These are phyloP conservation scores for Calonectria crousiana DNA, from an alignment of 2,329 filamentous ascomycete species.

Conservation along the genomic window DNA sequence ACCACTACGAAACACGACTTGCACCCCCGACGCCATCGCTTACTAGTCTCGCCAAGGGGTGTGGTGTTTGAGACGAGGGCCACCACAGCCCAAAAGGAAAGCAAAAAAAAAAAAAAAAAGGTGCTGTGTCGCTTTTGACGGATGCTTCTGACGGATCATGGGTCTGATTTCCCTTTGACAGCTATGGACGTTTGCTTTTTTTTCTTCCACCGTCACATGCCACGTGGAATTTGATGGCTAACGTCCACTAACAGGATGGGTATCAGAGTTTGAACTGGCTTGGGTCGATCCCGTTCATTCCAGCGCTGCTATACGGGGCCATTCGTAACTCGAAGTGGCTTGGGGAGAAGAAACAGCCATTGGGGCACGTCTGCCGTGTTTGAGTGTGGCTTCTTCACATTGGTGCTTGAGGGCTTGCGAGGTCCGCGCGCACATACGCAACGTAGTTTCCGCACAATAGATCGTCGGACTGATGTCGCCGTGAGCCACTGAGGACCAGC, in stretches of 20 bases:
- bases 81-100: conserved; percentile 21
- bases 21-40: conserved; percentile 35
- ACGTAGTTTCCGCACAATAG: neutral
- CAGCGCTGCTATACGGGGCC: conserved; percentile 3
- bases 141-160: neutral
- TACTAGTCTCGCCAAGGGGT: conserved; percentile 35
- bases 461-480: neutral
- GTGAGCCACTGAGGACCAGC: conserved; percentile 5
- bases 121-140: neutral
- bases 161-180: conserved; percentile 23
- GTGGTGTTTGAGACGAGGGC: conserved; percentile 11
- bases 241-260: conserved; percentile 24
- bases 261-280: conserved; percentile 27
- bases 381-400: conserved; percentile 1
- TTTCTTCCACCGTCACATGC: conserved; percentile 37
- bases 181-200: conserved; percentile 30
- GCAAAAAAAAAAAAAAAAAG: neutral
- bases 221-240: conserved; percentile 40
- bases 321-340: conserved; percentile 17
- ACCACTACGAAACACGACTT: neutral
- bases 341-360: neutral
- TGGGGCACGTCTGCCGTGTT: neutral
- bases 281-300: conserved; percentile 26
- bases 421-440: neutral
- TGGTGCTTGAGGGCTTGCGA: conserved; percentile 3